Evolutionary conservation across 768 basidiomycete species (phyloP).

Genomic region (Russula sp.): DNA sequence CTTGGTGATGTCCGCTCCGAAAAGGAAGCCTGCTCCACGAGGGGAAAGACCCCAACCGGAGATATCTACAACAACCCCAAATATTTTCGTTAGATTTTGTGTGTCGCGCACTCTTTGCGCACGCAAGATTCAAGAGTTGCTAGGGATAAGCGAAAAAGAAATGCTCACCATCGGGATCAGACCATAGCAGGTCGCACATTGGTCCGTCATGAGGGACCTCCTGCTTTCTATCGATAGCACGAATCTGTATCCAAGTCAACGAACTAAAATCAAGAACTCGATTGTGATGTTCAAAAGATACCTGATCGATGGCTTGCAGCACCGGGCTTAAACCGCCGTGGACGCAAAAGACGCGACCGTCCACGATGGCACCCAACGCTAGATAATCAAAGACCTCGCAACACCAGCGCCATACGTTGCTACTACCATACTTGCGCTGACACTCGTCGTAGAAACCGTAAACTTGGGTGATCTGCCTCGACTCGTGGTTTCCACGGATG

Average conservation of each 20-base stretch:
- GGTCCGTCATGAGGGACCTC: conserved; percentile 98
- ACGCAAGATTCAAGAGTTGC: neutral
- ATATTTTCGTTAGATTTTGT: neutral
- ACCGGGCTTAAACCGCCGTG: conserved; percentile 95
- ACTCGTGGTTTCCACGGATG: conserved; percentile 97
- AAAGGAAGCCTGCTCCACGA: conserved; percentile 94
- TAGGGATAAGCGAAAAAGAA: neutral
- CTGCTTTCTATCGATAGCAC: conserved; percentile 91
- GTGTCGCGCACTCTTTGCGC: neutral
- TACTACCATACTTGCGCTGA: conserved; percentile 89
- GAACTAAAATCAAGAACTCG: conserved; percentile 9
- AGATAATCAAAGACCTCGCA: conserved; percentile 99
- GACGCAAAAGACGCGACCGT: conserved; percentile 95
- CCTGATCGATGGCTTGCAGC: conserved; percentile 84
- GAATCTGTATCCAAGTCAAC: conserved; percentile 54
- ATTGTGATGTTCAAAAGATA: conserved; percentile 35
- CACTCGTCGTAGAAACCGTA: conserved; percentile 97
- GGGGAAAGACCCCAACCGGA: conserved; percentile 95
- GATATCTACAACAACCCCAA: conserved; percentile 55
- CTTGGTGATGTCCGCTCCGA: conserved; percentile 90
- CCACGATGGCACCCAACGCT: conserved; percentile 92
- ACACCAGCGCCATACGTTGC: conserved; percentile 97
- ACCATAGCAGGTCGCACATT: conserved; percentile 99
- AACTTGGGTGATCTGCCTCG: conserved; percentile 94
- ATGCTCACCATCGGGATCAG: conserved; percentile 88